A percentile compares a stretch with the other conserved stretches of the same genome.
phyloP scores from a whole-genome alignment of 1,139 yeast species.

The Zygosaccharomyces pseudobailii region DNA sequence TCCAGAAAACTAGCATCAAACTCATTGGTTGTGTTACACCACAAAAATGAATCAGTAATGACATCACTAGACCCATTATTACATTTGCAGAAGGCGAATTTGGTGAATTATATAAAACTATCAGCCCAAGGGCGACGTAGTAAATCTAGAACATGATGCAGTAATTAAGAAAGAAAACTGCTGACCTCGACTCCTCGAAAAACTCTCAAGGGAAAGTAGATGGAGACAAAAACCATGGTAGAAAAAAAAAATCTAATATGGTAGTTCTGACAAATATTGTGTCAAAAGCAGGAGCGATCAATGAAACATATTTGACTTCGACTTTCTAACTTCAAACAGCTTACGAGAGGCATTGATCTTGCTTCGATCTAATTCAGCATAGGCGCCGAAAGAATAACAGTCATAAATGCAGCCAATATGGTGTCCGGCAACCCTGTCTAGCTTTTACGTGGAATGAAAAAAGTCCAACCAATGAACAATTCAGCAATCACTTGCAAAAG shows the following conservation, averaged over 20 bases:
- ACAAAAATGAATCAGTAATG: conserved; percentile 54
- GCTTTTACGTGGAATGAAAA: conserved; percentile 36
- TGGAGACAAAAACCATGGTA: conserved; percentile 48
- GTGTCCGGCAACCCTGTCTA: conserved; percentile 43
- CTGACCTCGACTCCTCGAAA: conserved; percentile 47
- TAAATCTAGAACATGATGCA: conserved; percentile 53
- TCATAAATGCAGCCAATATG: conserved; percentile 47
- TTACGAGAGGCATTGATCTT: conserved; percentile 51
- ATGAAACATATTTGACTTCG: conserved; percentile 60
- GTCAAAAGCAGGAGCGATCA: conserved; percentile 54
- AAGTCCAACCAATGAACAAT: conserved; percentile 45
- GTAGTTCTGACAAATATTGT: conserved; percentile 51
- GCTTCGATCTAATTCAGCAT: conserved; percentile 44
- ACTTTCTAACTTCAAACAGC: conserved; percentile 59
- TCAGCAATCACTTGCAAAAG: conserved; percentile 38
- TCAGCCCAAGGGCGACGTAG: conserved; percentile 50
- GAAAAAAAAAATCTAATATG: conserved; percentile 51
- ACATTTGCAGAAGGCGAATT: conserved; percentile 61
- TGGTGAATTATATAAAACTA: conserved; percentile 54
- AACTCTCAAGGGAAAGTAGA: conserved; percentile 57
- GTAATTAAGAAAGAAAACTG: conserved; percentile 50
- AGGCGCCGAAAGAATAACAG: conserved; percentile 38
- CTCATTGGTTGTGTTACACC: conserved; percentile 58
- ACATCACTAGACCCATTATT: conserved; percentile 47
- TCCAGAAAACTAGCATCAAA: conserved; percentile 68